A percentile compares a stretch with the other conserved stretches of the same genome.
phyloP scores from a whole-genome alignment of 1,284 basidiomycete genomes.

The Malassezia sp. region DNA sequence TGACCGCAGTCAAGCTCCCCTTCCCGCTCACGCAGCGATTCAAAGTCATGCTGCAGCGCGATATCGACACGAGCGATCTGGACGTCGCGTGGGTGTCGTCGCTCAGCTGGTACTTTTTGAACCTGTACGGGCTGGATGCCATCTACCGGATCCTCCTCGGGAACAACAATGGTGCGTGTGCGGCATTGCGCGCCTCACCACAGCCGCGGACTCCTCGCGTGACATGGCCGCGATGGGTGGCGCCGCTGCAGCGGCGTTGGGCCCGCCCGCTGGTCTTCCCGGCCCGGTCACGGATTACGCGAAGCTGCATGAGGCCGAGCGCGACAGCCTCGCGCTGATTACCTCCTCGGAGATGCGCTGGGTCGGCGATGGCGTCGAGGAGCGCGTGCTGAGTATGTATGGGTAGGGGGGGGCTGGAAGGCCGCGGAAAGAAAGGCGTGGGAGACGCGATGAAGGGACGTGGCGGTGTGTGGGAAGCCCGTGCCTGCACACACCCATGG shows the following conservation, averaged over 20 bases:
- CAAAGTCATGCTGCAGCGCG: constrained; percentile 96
- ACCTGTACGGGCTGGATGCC: constrained; percentile 93
- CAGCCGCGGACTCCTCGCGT: constrained; percentile 44
- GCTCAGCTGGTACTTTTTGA: constrained; percentile 97
- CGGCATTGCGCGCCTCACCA: background rate
- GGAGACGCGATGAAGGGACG: too few relatives aligned
- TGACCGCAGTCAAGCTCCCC: constrained; percentile 63
- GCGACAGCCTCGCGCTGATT: constrained; percentile 82
- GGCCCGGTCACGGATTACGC: constrained; percentile 59
- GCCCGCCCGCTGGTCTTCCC: constrained; percentile 20
- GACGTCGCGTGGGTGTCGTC: constrained; percentile 98
- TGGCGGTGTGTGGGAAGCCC: background rate
- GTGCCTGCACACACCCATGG: too few relatives aligned
- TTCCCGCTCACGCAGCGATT: constrained; percentile 94
- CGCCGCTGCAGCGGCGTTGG: constrained; percentile 24
- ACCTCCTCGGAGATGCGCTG: constrained; percentile 49
- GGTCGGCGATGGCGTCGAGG: constrained; percentile 44
- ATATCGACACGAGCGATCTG: constrained; percentile 90
- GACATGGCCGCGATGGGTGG: constrained; percentile 40
- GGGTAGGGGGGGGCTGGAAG: background rate
- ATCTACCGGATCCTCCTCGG: constrained; percentile 87
- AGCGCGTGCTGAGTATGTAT: constrained; percentile 37
- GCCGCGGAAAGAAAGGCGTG: background rate
- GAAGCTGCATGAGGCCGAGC: constrained; percentile 82
- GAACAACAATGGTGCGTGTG: constrained; percentile 66